Conservation (phyloP, 305 asterid genomes). For the Ilex paraguariensis region DNA sequence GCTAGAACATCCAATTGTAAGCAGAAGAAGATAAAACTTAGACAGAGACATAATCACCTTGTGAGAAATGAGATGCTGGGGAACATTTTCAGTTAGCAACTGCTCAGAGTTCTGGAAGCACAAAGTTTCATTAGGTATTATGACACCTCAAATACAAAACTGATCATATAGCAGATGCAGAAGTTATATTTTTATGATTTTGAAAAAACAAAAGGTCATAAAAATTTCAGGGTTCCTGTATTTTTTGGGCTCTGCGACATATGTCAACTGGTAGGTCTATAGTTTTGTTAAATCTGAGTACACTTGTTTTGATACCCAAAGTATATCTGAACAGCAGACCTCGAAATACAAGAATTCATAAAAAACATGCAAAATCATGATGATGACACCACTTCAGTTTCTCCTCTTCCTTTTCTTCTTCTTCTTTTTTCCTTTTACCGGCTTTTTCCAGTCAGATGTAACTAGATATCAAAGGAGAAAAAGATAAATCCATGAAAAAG, state of each 20-base stretch:
- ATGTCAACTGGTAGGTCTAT: no score
- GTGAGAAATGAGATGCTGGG: slow-evolving; percentile 76
- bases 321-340: no score
- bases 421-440: no score
- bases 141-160: neutral
- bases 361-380: no score
- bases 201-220: neutral
- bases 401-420: no score
- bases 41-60: slow-evolving; percentile 43
- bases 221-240: neutral
- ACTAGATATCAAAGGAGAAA: slow-evolving; percentile 1
- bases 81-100: slow-evolving; percentile 72
- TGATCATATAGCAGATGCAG: slow-evolving; percentile 4
- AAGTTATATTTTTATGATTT: neutral
- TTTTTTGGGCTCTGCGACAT: no score
- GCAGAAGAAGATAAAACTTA: slow-evolving; percentile 3
- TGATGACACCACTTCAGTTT: no score
- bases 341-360: no score
- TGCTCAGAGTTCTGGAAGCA: slow-evolving; percentile 81
- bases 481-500: slow-evolving; percentile 2
- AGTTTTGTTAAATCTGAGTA: no score
- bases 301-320: no score
- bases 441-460: no score
- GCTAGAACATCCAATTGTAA: slow-evolving; percentile 12
- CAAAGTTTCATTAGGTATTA: slow-evolving; percentile 19